These are phyloP conservation scores for Paraleonurus japonicus DNA, from an alignment of 257 asterid species.

Conservation along the genomic window DNA sequence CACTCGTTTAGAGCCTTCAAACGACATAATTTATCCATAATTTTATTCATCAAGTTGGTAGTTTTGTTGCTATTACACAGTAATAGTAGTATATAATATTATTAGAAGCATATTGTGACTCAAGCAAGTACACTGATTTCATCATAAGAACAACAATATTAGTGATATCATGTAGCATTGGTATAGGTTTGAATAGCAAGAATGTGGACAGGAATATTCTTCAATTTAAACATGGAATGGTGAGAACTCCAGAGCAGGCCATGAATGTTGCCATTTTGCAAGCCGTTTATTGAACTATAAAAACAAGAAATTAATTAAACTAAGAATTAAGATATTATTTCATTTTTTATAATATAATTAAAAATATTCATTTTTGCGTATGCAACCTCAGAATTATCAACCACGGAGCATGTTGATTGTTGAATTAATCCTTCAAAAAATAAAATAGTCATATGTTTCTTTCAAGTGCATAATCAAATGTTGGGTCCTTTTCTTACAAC, in stretches of 20 bases:
- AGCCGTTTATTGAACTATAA: neutral
- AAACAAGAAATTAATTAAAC: neutral
- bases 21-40: constrained; percentile 14
- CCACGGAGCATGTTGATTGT: constrained; percentile 17
- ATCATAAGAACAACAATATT: neutral
- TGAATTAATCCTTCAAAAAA: neutral
- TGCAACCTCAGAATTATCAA: constrained; percentile 22
- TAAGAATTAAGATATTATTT: too few relatives aligned
- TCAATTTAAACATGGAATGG: neutral
- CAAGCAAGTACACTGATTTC: constrained; percentile 15
- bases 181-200: neutral
- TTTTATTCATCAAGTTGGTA: constrained; percentile 36
- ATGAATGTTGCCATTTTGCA: neutral
- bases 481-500: constrained; percentile 24
- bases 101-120: neutral
- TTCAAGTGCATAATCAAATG: neutral
- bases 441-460: constrained; percentile 9
- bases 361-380: neutral
- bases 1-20: constrained; percentile 12
- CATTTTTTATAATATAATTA: neutral
- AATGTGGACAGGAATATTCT: constrained; percentile 1
- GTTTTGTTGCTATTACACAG: constrained; percentile 31
- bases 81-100: neutral
- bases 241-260: constrained; percentile 26
- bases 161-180: constrained; percentile 14